Evolutionary conservation across 2,329 filamentous ascomycete genomes (phyloP).

Genomic region (Fusarium setosum): DNA sequence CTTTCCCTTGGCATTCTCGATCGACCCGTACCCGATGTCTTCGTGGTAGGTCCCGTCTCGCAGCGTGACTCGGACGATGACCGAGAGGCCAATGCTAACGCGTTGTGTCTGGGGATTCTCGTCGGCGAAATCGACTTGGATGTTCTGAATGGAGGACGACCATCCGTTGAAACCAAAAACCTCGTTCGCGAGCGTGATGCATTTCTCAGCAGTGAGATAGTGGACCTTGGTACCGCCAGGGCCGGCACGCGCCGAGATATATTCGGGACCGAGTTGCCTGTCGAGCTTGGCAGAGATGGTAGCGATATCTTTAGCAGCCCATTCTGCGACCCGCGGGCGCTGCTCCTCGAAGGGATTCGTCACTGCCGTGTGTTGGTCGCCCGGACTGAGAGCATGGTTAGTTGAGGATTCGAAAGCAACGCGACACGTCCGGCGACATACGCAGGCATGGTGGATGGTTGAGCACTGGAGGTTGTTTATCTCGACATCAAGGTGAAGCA

Average conservation of each 20-base stretch:
- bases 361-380: constrained; percentile 70
- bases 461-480: constrained; percentile 25
- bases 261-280: constrained; percentile 95
- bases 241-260: constrained; percentile 87
- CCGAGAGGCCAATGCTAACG: constrained; percentile 86
- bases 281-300: constrained; percentile 88
- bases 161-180: constrained; percentile 98
- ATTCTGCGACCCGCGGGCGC: constrained; percentile 77
- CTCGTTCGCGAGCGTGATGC: constrained; percentile 93
- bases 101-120: constrained; percentile 82
- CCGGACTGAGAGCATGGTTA: constrained; percentile 62
- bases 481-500: constrained; percentile 37
- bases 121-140: constrained; percentile 95
- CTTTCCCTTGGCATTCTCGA: constrained; percentile 96
- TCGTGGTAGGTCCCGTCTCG: constrained; percentile 97
- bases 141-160: constrained; percentile 95
- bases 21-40: constrained; percentile 96
- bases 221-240: constrained; percentile 88
- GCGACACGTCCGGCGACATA: constrained; percentile 44
- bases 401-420: constrained; percentile 2
- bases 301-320: constrained; percentile 90
- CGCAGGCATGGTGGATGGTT: constrained; percentile 55
- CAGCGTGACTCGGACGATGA: constrained; percentile 90
- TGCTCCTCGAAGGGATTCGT: constrained; percentile 86
- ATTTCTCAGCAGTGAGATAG: constrained; percentile 96